Evolutionary conservation across 768 basidiomycete species (phyloP), one percentile per base, ranked within the genome.

Genomic region (Hortiboletus flavorubellus): DNA sequence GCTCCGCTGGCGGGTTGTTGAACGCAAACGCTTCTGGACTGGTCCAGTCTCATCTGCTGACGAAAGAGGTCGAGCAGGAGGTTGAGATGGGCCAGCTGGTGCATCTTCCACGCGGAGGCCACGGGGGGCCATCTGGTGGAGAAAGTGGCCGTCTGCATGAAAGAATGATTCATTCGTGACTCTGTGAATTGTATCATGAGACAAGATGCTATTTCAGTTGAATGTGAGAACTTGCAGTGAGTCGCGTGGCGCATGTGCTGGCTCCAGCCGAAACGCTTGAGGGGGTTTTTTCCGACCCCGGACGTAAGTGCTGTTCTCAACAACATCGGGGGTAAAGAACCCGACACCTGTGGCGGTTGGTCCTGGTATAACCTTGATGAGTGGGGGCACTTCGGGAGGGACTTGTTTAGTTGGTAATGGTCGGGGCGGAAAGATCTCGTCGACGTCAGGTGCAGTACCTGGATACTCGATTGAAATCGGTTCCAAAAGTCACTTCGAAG

Each of bases 21-120:
- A 84, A 47, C 89, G 85, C 59, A 88, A 70, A 67, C 83, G 85
- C 75, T 92, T 92, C 60, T 81, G 78, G 49, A 83, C 84, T 34
- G 90, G 90, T 41, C 89, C 90, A 51, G 80, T 78, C 74, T 92
- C 90, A 68, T 92, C 90, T 42, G 88, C 85, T 34, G 90, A 91
- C 54, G 89, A 91, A 54, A 91, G 82, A 21, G 89, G 86, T 49
- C 89, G 82, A 40, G 77, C 71, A 63, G 78, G 76, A 48, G 75
- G 74, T 64, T 83, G 83, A 47, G 74, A 73, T 34, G 77, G 66
- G 39, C 73, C 75, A 48, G 64, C 62, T 59, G 72, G 71, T 18
- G 64, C 61, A 49, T 77, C 71, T 58, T 79, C 82, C 43, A 73
- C 72, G 55, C 75, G 76, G 46, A 70, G 64, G 43, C 62, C 60